Percentiles rank a stretch among this genome's conserved stretches.
These are phyloP conservation scores for Boeremia exigua DNA, from an alignment of 2,329 filamentous ascomycete species.

Conservation along the genomic window DNA sequence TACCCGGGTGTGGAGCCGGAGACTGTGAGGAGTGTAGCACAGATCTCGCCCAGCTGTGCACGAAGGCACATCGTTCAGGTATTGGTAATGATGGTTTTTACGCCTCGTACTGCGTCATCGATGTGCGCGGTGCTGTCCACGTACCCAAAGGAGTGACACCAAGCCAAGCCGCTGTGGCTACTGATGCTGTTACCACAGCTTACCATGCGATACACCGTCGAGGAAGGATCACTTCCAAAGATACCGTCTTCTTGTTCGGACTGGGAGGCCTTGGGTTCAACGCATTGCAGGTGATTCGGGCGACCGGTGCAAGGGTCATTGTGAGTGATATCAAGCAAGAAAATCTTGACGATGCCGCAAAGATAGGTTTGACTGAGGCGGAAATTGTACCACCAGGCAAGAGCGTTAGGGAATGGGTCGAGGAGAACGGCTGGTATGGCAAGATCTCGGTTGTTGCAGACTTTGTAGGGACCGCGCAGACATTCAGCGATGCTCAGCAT, in stretches of 20 bases:
- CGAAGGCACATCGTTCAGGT: constrained; percentile 21
- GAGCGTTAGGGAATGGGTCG: constrained; percentile 23
- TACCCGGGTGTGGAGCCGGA: constrained; percentile 23
- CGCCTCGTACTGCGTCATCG: constrained; percentile 23
- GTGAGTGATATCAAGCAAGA: constrained; percentile 33
- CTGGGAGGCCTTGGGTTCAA: constrained; percentile 31
- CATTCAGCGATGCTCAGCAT: constrained; percentile 29
- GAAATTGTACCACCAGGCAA: constrained; percentile 25
- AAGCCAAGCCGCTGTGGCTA: constrained; percentile 27
- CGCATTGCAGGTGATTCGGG: constrained; percentile 26
- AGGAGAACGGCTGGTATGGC: constrained; percentile 24
- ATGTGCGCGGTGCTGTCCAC: constrained; percentile 23
- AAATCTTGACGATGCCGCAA: constrained; percentile 26
- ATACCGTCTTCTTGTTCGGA: constrained; percentile 30
- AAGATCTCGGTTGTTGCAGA: constrained; percentile 28
- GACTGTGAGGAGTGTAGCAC: constrained; percentile 24
- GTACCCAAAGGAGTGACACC: constrained; percentile 24
- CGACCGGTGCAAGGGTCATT: constrained; percentile 26
- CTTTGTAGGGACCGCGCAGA: constrained; percentile 29
- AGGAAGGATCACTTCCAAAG: constrained; percentile 16
- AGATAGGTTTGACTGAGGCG: constrained; percentile 19
- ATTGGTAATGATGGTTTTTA: constrained; percentile 29
- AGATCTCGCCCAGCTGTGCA: constrained; percentile 23
- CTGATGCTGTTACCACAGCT: constrained; percentile 31
- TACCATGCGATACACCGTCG: constrained; percentile 31